Percentiles rank a stretch among this genome's conserved stretches.
Conservation (phyloP, 805 yeast species). For the Wickerhamiella spandovensis region DNA sequence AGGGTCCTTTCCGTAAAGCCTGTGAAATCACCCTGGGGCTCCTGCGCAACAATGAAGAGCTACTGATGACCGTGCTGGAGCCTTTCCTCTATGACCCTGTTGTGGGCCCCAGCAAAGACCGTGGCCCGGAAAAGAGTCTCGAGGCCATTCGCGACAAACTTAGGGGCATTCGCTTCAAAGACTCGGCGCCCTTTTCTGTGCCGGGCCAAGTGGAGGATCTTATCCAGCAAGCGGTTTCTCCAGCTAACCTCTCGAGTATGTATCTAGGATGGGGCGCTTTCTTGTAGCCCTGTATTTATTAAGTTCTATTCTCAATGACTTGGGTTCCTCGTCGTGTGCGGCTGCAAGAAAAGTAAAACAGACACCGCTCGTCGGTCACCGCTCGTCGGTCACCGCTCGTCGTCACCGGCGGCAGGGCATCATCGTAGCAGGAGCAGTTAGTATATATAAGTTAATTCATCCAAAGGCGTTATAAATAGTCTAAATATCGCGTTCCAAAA, state of each 20-base stretch:
- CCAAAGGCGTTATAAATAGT: constrained; percentile 2
- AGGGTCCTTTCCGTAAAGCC: constrained; percentile 75
- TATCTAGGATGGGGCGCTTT: constrained; percentile 89
- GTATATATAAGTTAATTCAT: too few relatives aligned
- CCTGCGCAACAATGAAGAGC: constrained; percentile 65
- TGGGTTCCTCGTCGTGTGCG: not conserved
- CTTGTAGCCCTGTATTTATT: constrained; percentile 26
- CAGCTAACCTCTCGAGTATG: constrained; percentile 66
- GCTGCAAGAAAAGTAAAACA: too few relatives aligned
- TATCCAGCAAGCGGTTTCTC: constrained; percentile 67
- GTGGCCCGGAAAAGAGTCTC: constrained; percentile 39
- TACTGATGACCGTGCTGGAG: constrained; percentile 80
- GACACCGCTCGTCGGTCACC: too few relatives aligned
- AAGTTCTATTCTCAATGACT: constrained; percentile 1
- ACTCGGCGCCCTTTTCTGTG: constrained; percentile 76
- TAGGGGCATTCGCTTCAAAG: constrained; percentile 68
- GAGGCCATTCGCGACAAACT: constrained; percentile 64
- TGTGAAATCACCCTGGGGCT: constrained; percentile 72
- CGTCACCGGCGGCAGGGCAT: too few relatives aligned
- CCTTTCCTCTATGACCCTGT: constrained; percentile 88
- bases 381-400: too few relatives aligned
- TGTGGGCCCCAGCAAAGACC: constrained; percentile 31
- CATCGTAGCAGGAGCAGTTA: too few relatives aligned
- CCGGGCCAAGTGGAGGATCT: constrained; percentile 86
- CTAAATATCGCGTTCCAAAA: constrained; percentile 30